Conservation (phyloP, 495 filamentous ascomycete genomes). For the Tuber melanosporum region DNA sequence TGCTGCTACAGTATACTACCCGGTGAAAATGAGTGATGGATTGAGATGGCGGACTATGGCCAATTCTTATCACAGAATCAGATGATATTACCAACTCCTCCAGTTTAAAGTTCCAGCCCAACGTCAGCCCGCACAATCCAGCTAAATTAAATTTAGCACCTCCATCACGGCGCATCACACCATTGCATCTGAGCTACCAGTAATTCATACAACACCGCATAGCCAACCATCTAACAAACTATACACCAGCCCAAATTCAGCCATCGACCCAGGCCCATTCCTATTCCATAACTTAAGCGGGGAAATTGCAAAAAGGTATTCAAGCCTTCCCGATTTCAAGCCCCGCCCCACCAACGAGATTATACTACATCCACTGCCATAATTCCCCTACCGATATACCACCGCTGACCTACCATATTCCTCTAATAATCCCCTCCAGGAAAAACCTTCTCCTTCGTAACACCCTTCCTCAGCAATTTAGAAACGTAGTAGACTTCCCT, state of each 20-base stretch:
- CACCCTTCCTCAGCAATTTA: constrained; percentile 52
- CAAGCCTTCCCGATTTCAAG: not conserved
- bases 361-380: not conserved
- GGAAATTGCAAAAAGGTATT: not conserved
- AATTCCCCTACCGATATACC: not conserved
- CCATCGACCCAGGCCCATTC: not conserved
- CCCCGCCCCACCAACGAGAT: not conserved
- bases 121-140: not conserved
- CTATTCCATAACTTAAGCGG: not conserved
- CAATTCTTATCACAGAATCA: not conserved
- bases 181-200: not conserved
- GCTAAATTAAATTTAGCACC: not conserved
- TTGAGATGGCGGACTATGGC: not conserved
- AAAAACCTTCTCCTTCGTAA: constrained; percentile 11
- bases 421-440: not conserved
- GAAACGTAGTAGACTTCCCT: constrained; percentile 83
- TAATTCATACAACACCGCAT: not conserved
- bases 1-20: not conserved
- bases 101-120: not conserved
- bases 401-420: not conserved
- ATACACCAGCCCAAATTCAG: not conserved
- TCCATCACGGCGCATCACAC: not conserved
- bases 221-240: not conserved
- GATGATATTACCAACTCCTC: not conserved
- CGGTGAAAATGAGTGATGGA: not conserved